Base-by-base conservation (phyloP, 768 basidiomycete species). In the Amyloporia xantha region DNA sequence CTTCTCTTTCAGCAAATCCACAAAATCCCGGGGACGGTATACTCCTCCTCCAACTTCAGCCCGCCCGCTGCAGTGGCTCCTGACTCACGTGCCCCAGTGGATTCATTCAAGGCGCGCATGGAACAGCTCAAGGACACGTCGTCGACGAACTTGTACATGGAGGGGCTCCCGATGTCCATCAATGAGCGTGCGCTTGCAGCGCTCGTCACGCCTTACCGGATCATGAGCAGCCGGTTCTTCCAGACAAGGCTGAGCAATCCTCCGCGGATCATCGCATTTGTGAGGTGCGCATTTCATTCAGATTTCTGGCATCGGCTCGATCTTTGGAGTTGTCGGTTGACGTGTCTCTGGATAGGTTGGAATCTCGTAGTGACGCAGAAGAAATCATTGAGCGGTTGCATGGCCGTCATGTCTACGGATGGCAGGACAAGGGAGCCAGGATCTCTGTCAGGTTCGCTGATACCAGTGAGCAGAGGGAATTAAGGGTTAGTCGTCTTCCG, bases 381-480 rank as follows among this genome's bases (percentile, higher is more conserved):
- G 86, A 90, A 49, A 75, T 85, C 47, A 79, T 89, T 36, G 84
- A 88, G 51, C 76, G 82, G 24, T 70, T 91, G 24, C 86, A 91
- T 61, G 88, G 88, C 5, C 74, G 84, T 7, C 81, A 86, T 77
- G 84, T 91, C 6, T 73, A 85, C 36, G 88, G 88, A 10, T 84
- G 79, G 81, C 77, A 86, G 52, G 87, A 90, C 52, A 63, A 77
- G 10, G 86, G 86, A 13, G 82, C 84, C 59, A 68, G 87, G 43
- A 86, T 90, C 48, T 85, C 83, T 4, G 87, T 89, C 15, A 72
- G 87, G 30, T 89, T 89, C 58, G 86, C 86, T 12, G 86, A 90
- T 60, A 86, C 82, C 7, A 69, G 74, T 10, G 87, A 89, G 59
- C 86, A 90, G 61, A 68, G 87, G 47, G 86, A 90, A 57, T 67